Base-by-base conservation (phyloP, 495 filamentous ascomycete genomes). In the Penicilliopsis zonata region DNA sequence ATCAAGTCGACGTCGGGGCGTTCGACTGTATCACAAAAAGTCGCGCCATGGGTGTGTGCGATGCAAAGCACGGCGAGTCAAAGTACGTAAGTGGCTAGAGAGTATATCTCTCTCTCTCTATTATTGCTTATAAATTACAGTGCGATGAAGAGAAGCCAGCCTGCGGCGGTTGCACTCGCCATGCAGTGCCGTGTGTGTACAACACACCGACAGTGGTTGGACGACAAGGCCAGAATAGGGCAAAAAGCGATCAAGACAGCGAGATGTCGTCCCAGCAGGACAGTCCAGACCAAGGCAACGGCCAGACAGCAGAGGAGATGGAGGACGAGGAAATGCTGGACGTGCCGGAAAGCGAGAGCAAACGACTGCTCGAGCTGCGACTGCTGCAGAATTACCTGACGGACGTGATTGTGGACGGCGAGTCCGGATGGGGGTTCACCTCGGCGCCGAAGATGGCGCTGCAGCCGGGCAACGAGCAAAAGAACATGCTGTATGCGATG, bases 81-180 rank as follows among this genome's bases (percentile, higher is more conserved):
- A 59, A 40, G 55, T 57, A 39, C n/a, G 39, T 31, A 12, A n/a
- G n/a, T n/a, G n/a, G n/a, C n/a, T n/a, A n/a, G n/a, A n/a, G n/a
- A n/a, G n/a, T n/a, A n/a, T n/a, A n/a, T n/a, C n/a, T n/a, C n/a
- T n/a, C n/a, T n/a, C n/a, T n/a, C n/a, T n/a, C n/a, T n/a, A n/a
- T n/a, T n/a, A n/a, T n/a, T n/a, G n/a, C n/a, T n/a, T n/a, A n/a
- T n/a, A n/a, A n/a, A n/a, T n/a, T n/a, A n/a, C 30, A 63, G 56
- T 64, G 59, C 23, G 49, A 64, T 30, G 59, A 64, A 31, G 40
- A 40, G 30, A 47, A 55, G n/a, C 59, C 59, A 7, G 29, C 47
- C 1, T 64, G 59, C 28, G 40, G 49, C 33, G 47, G 45, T 30
- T 64, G 59, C 35, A 36, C 40, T 6, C 50, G 58, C 4, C 50